These are phyloP conservation scores for Plasmodium billcollinsi DNA, from an alignment of 169 alveolate genomes.

Conservation along the genomic window DNA sequence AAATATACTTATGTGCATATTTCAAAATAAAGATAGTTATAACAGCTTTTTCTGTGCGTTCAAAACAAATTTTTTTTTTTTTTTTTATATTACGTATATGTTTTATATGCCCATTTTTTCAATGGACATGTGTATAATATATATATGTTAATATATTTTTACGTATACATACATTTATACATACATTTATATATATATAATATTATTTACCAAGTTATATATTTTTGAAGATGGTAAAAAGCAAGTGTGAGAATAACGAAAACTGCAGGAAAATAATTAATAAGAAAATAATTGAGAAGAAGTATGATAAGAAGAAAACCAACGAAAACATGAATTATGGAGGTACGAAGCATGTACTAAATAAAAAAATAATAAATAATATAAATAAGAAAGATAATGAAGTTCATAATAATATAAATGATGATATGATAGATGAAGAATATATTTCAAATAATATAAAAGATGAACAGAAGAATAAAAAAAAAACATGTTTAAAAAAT, in stretches of 20 bases:
- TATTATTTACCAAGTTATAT: neutral
- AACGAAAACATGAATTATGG: conserved; percentile 21
- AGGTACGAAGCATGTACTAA: neutral
- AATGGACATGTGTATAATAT: neutral
- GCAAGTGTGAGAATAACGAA: conserved; percentile 16
- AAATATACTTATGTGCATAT: too few relatives aligned
- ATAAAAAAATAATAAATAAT: conserved; percentile 7
- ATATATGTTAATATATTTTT: neutral
- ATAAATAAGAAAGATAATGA: neutral
- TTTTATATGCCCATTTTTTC: neutral
- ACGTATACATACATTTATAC: neutral
- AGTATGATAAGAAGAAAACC: conserved; percentile 29
- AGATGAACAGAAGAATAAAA: neutral
- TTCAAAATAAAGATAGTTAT: too few relatives aligned
- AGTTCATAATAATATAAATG: neutral
- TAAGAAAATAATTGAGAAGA: conserved; percentile 42
- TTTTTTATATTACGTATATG: neutral
- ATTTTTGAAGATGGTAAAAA: conserved; percentile 33
- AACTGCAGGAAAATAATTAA: conserved; percentile 10
- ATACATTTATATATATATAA: neutral
- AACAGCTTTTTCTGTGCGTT: too few relatives aligned
- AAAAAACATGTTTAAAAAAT: neutral
- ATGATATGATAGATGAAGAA: neutral
- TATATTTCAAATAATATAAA: neutral
- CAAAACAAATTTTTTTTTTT: too few relatives aligned